These are phyloP conservation scores for Aurinia saxatilis DNA, from an alignment of 345 rosid genomes.

Conservation along the genomic window DNA sequence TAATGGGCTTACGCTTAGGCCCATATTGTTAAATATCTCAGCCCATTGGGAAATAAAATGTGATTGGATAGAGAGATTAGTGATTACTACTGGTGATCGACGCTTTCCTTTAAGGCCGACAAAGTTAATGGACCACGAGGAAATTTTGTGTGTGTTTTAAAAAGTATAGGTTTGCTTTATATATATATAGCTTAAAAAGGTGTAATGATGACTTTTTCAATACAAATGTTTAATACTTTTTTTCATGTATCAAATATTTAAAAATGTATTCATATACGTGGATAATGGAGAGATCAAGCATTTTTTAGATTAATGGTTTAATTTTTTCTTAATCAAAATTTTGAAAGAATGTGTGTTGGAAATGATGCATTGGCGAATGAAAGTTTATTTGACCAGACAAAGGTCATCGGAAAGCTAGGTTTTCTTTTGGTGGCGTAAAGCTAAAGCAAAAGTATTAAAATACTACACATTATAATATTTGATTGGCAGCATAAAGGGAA, in stretches of 20 bases:
- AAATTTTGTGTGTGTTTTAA: too few species aligned
- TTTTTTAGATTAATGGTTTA: background rate
- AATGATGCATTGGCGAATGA: slow-evolving; percentile 11
- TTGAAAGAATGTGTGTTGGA: background rate
- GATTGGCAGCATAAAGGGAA: too few species aligned
- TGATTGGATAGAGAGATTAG: slow-evolving; percentile 4
- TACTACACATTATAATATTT: too few species aligned
- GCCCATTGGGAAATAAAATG: background rate
- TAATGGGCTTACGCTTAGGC: slow-evolving; percentile 8
- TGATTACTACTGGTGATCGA: slow-evolving; percentile 4
- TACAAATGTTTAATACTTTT: background rate
- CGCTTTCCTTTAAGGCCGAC: slow-evolving; percentile 17
- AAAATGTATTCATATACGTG: background rate
- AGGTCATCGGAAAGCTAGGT: slow-evolving; percentile 23
- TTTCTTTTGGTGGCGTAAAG: slow-evolving; percentile 9
- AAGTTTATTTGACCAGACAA: slow-evolving; percentile 24
- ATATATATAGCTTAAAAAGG: background rate
- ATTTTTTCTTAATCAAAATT: background rate
- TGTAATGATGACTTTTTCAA: slow-evolving; percentile 1
- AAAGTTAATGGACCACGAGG: slow-evolving; percentile 25
- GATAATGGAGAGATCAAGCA: background rate
- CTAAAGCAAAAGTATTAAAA: background rate
- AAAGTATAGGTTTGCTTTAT: background rate
- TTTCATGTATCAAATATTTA: background rate
- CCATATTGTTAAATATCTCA: background rate